Evolutionary conservation across 1,284 basidiomycete species (phyloP).

Genomic region (Puccinia coronata): DNA sequence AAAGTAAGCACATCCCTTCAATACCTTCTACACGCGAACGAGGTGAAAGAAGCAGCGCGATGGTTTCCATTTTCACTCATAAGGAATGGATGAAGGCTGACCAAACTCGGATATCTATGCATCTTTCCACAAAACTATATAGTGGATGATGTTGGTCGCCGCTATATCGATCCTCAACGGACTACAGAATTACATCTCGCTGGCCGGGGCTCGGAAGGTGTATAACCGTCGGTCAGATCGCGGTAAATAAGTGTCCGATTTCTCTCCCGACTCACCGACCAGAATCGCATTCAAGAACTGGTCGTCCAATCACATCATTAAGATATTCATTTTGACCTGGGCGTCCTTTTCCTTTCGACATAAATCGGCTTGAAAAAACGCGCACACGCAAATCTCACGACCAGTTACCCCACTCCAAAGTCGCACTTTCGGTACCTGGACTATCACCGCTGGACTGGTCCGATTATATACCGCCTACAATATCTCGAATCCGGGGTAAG

Average conservation of each 20-base stretch:
- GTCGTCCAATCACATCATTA: background rate
- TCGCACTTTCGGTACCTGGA: conserved; percentile 85
- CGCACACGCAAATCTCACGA: too few relatives aligned
- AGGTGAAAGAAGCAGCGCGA: too few relatives aligned
- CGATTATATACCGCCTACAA: conserved; percentile 83
- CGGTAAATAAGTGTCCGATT: background rate
- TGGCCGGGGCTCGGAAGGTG: conserved; percentile 73
- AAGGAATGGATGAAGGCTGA: too few relatives aligned
- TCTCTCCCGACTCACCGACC: too few relatives aligned
- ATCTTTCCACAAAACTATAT: background rate
- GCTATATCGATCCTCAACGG: conserved; percentile 78
- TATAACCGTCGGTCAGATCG: conserved; percentile 64
- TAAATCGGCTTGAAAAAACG: too few relatives aligned
- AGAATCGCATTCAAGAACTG: too few relatives aligned
- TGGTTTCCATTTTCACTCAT: too few relatives aligned
- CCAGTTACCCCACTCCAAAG: conserved; percentile 82
- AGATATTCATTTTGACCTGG: background rate
- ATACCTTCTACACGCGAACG: too few relatives aligned
- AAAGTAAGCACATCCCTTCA: conserved; percentile 20
- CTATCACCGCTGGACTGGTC: conserved; percentile 75
- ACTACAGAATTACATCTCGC: conserved; percentile 75
- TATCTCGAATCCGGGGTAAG: conserved; percentile 75
- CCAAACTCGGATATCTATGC: background rate
- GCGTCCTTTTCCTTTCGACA: too few relatives aligned
- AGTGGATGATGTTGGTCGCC: conserved; percentile 1